Conservation (phyloP, 345 rosid genomes). For the Eucalyptus brandiana region DNA sequence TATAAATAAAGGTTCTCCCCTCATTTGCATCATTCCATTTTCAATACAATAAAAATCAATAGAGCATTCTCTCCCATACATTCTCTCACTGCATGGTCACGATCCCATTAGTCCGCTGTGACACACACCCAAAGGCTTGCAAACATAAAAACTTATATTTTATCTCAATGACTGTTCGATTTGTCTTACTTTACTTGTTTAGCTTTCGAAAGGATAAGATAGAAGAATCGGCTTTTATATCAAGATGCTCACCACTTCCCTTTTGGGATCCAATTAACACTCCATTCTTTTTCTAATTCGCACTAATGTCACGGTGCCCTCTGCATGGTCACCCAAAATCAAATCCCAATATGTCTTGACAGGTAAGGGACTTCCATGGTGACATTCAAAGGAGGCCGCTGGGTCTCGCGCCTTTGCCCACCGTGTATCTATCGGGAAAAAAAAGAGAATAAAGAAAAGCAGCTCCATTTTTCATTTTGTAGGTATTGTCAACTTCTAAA, state of each 20-base stretch:
- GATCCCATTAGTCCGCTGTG: fast-evolving
- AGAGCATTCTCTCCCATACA: neutral
- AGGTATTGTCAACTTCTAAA: neutral
- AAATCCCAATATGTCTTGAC: fast-evolving
- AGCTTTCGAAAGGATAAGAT: neutral
- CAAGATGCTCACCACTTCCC: neutral
- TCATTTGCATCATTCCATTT: neutral
- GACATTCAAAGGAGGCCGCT: neutral
- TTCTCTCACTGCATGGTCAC: neutral
- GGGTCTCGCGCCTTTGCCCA: too few relatives aligned
- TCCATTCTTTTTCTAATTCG: neutral
- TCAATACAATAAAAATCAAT: neutral
- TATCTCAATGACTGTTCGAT: neutral
- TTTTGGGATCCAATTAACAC: neutral
- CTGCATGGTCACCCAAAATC: neutral
- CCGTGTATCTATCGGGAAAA: neutral
- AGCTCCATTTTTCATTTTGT: neutral
- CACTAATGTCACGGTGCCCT: neutral
- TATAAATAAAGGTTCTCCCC: neutral
- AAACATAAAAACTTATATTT: neutral
- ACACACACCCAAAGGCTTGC: neutral
- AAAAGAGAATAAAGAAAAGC: neutral
- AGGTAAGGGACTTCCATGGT: neutral
- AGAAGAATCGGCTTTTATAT: neutral
- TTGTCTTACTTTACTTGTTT: neutral